A percentile compares a stretch with the other conserved stretches of the same genome.
phyloP scores from a whole-genome alignment of 257 asterid species.

The Prunella vulgaris region DNA sequence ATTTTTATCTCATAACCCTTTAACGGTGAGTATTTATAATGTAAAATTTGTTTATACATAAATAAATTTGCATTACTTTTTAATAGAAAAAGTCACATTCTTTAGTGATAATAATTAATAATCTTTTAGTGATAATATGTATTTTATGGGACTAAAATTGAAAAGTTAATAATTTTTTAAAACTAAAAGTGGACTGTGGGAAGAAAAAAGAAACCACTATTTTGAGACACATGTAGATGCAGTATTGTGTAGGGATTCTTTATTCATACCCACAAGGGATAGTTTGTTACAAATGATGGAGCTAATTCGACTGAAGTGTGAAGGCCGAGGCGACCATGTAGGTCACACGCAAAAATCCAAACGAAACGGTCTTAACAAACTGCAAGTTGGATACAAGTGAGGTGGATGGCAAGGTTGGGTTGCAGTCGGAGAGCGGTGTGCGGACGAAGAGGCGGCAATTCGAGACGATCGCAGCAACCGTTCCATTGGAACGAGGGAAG shows the following conservation, averaged over 20 bases:
- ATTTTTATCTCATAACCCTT: too few relatives aligned
- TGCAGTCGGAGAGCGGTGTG: slow-evolving; percentile 26
- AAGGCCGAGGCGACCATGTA: slow-evolving; percentile 14
- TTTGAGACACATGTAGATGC: too few relatives aligned
- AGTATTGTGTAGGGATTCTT: not conserved
- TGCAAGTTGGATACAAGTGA: slow-evolving; percentile 19
- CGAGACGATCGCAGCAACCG: slow-evolving; percentile 1
- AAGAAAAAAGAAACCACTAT: too few relatives aligned
- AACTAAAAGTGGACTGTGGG: too few relatives aligned
- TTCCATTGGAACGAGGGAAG: slow-evolving; percentile 10
- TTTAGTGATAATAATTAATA: too few relatives aligned
- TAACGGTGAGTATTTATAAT: too few relatives aligned
- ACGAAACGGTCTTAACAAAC: not conserved
- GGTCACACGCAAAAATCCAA: not conserved
- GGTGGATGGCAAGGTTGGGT: slow-evolving; percentile 1
- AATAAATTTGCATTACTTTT: too few relatives aligned
- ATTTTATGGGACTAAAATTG: too few relatives aligned
- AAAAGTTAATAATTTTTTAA: too few relatives aligned
- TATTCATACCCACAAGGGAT: not conserved
- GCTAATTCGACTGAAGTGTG: not conserved
- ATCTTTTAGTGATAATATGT: too few relatives aligned
- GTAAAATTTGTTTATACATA: too few relatives aligned
- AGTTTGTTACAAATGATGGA: not conserved
- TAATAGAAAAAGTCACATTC: too few relatives aligned
- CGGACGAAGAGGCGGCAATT: slow-evolving; percentile 20